phyloP scores from a whole-genome alignment of 768 basidiomycete species.

The Pleurotus pulmonarius region DNA sequence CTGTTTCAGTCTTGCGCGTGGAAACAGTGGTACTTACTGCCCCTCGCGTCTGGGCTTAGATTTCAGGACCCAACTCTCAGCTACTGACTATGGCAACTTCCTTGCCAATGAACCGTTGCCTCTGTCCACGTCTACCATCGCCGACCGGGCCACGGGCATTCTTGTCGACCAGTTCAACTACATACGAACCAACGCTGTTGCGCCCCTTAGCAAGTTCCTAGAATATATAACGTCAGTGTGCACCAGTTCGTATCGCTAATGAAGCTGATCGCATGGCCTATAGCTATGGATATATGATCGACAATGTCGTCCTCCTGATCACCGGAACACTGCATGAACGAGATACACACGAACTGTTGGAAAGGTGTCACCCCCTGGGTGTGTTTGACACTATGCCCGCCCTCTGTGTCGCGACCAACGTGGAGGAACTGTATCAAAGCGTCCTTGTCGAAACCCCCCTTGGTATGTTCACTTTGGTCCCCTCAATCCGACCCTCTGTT shows the following conservation, averaged over 20 bases:
- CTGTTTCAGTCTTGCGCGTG: not conserved
- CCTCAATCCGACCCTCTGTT: not conserved
- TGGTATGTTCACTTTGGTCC: slow-evolving; percentile 47
- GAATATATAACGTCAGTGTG: slow-evolving; percentile 91
- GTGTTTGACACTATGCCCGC: slow-evolving; percentile 99
- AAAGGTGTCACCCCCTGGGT: slow-evolving; percentile 95
- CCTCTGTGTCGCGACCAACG: slow-evolving; percentile 97
- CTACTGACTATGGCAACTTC: slow-evolving; percentile 98
- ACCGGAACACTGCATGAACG: slow-evolving; percentile 96
- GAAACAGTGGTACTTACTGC: not conserved
- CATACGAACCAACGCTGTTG: slow-evolving; percentile 84
- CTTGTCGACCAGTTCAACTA: slow-evolving; percentile 98
- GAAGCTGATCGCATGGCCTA: slow-evolving; percentile 11
- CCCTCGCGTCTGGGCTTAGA: slow-evolving; percentile 44
- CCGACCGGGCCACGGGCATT: slow-evolving; percentile 93
- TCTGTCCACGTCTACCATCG: slow-evolving; percentile 89
- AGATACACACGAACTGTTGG: slow-evolving; percentile 94
- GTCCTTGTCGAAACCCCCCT: slow-evolving; percentile 97
- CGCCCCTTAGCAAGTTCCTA: slow-evolving; percentile 87
- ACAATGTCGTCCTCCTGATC: slow-evolving; percentile 96
- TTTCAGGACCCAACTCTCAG: slow-evolving; percentile 90
- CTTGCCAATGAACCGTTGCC: slow-evolving; percentile 94
- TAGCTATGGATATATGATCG: slow-evolving; percentile 99
- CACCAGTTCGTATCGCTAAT: slow-evolving; percentile 7
- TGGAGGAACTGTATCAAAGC: slow-evolving; percentile 95